These are phyloP conservation scores for Lactarius sanguifluus DNA, from an alignment of 768 basidiomycete genomes.

Conservation along the genomic window DNA sequence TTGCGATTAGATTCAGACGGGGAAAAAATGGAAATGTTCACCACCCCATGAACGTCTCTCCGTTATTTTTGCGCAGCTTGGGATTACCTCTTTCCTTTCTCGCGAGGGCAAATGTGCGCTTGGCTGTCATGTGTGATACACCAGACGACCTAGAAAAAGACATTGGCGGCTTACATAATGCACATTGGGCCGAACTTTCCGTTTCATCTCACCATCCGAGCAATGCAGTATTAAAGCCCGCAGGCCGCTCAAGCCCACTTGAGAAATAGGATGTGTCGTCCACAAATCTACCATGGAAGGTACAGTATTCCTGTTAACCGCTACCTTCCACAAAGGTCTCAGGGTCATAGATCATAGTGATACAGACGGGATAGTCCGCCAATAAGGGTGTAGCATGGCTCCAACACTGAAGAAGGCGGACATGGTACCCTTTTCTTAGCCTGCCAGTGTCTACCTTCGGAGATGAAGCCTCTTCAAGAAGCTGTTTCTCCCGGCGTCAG, in stretches of 20 bases:
- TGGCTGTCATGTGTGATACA: not conserved
- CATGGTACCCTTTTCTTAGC: constrained; percentile 12
- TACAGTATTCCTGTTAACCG: constrained; percentile 4
- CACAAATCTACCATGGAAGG: constrained; percentile 2
- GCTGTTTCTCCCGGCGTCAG: constrained; percentile 19
- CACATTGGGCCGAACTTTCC: not conserved
- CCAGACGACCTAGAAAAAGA: not conserved
- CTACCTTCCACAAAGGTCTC: not conserved
- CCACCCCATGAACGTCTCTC: not conserved
- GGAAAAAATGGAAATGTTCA: constrained; percentile 2
- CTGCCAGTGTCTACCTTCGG: constrained; percentile 11
- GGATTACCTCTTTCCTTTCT: constrained; percentile 12
- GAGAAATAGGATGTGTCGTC: not conserved
- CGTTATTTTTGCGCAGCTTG: constrained; percentile 1
- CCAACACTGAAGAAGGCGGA: constrained; percentile 2
- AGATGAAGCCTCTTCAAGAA: constrained; percentile 19
- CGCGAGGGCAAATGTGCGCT: not conserved
- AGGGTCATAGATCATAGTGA: constrained; percentile 6
- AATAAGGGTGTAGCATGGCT: not conserved
- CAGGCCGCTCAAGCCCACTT: not conserved
- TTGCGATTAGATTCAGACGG: constrained; percentile 1
- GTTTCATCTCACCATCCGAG: not conserved
- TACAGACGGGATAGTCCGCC: constrained; percentile 8
- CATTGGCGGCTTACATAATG: constrained; percentile 9
- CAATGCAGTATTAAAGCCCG: not conserved